These are phyloP conservation scores for Rhododendron williamsianum DNA, from an alignment of 148 eudicot genomes.

Conservation along the genomic window DNA sequence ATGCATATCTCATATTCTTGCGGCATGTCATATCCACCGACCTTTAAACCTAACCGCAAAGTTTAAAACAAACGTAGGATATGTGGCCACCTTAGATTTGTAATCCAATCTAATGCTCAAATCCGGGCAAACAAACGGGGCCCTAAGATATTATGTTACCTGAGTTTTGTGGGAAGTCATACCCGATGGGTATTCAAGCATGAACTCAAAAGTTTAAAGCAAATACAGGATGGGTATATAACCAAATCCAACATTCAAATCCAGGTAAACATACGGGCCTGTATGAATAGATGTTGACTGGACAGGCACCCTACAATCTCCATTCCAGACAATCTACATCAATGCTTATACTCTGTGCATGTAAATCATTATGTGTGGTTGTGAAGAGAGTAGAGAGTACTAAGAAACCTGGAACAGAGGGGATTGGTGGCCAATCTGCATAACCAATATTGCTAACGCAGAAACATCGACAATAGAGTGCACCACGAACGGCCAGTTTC, in stretches of 20 bases:
- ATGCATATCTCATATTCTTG: neutral
- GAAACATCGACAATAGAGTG: slow-evolving; percentile 89
- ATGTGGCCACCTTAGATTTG: too few species aligned
- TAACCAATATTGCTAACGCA: slow-evolving; percentile 47
- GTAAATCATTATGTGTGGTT: neutral
- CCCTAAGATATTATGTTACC: neutral
- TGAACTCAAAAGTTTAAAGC: neutral
- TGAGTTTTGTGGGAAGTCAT: neutral
- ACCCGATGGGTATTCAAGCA: neutral
- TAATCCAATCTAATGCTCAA: neutral
- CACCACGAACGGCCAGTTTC: slow-evolving; percentile 87
- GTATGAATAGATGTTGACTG: neutral
- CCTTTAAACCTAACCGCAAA: neutral
- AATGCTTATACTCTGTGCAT: neutral
- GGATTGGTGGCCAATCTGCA: slow-evolving; percentile 84
- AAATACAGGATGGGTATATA: neutral
- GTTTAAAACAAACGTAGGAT: too few species aligned
- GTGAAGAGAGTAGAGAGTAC: neutral
- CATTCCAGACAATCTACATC: neutral
- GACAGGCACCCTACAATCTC: neutral
- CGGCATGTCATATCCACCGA: neutral
- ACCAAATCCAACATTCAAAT: neutral
- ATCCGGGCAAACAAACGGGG: neutral
- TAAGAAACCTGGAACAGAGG: slow-evolving; percentile 69
- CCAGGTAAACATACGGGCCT: neutral